A percentile compares a stretch with the other conserved stretches of the same genome.
These are phyloP conservation scores for Acanthochlamys bracteata DNA, from an alignment of 106 monocot species.

Conservation along the genomic window DNA sequence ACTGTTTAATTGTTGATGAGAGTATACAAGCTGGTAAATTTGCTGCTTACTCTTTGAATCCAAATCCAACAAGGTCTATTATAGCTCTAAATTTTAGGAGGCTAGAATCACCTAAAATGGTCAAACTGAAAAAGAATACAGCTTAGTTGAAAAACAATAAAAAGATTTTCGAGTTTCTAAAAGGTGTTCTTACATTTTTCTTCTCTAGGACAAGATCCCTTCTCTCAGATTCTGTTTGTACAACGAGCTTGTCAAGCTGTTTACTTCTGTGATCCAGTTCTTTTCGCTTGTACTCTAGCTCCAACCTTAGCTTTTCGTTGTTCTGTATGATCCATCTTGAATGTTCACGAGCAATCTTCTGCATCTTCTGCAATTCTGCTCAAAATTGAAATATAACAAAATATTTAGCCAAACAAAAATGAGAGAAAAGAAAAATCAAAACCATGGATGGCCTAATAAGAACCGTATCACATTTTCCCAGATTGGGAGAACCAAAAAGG, in stretches of 20 bases:
- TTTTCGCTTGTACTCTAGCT: constrained; percentile 61
- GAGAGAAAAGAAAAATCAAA: background rate
- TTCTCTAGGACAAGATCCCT: constrained; percentile 60
- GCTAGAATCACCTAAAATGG: no score
- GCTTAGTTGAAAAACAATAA: constrained; percentile 1
- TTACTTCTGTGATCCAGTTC: constrained; percentile 49
- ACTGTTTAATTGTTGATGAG: no score
- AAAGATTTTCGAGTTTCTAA: background rate
- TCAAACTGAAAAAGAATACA: no score
- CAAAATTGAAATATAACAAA: background rate
- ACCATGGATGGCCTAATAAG: background rate
- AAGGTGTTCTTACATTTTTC: constrained; percentile 41
- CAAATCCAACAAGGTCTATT: no score
- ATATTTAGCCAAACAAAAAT: background rate
- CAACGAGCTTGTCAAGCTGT: constrained; percentile 48
- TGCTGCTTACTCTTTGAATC: no score
- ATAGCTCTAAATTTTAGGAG: no score
- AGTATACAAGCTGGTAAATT: no score
- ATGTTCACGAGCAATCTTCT: constrained; percentile 53
- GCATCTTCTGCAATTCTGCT: constrained; percentile 71
- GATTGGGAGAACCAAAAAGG: background rate
- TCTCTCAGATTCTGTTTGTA: constrained; percentile 46
- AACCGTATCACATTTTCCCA: background rate
- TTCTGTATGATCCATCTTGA: constrained; percentile 58
- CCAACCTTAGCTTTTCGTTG: constrained; percentile 60